A percentile compares a stretch with the other conserved stretches of the same genome.
These are phyloP conservation scores for Parmelia sp. DNA, from an alignment of 495 filamentous ascomycete species.

Conservation along the genomic window DNA sequence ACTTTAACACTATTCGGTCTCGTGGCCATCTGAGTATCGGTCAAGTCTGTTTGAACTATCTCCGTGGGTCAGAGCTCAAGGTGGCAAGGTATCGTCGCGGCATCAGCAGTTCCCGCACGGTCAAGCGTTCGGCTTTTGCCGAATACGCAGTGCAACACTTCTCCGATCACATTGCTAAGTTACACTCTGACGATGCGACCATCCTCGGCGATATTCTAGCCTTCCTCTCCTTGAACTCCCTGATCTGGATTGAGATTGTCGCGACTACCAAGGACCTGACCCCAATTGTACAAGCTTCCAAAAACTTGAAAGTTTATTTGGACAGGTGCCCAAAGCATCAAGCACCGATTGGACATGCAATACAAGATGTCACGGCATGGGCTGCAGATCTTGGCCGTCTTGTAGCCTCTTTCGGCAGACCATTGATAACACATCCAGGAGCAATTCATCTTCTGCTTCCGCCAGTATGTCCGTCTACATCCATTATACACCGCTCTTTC, in stretches of 20 bases:
- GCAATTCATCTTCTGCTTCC: background rate
- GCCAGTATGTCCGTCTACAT: background rate
- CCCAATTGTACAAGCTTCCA: background rate
- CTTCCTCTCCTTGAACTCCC: background rate
- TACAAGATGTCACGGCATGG: background rate
- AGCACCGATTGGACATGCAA: background rate
- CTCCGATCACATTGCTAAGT: background rate
- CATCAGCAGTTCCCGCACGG: background rate
- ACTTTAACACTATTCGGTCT: conserved; percentile 3
- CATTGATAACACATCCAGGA: background rate
- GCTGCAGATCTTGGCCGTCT: background rate
- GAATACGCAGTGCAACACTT: background rate
- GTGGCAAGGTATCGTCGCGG: background rate
- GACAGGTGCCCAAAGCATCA: background rate
- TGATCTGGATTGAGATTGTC: background rate
- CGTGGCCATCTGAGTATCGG: background rate
- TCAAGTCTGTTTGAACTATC: background rate
- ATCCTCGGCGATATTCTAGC: background rate
- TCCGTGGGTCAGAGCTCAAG: background rate
- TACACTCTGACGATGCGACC: background rate
- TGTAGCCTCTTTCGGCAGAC: background rate
- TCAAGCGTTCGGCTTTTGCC: background rate
- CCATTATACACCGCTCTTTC: background rate
- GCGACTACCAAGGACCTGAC: background rate
- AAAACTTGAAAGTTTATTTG: background rate